Conservation (phyloP, 768 basidiomycete genomes). For the Tephrocybe sp. region DNA sequence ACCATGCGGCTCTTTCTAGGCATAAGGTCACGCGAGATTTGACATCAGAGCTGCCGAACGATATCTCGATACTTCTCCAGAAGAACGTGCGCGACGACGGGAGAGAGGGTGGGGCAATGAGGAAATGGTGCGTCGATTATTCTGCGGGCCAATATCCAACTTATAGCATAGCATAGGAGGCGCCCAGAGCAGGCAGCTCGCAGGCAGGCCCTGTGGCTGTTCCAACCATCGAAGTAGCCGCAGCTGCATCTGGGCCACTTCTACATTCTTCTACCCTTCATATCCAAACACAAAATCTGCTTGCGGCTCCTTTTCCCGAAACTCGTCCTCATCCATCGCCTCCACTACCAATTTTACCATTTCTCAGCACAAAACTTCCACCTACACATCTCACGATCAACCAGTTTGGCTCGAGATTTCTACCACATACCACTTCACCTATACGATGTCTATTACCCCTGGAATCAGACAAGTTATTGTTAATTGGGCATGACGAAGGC, state of each 20-base stretch:
- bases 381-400: slow-evolving; percentile 70
- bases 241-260: slow-evolving; percentile 10
- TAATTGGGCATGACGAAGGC: slow-evolving; percentile 80
- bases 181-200: not conserved
- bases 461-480: slow-evolving; percentile 59
- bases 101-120: slow-evolving; percentile 72
- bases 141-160: not conserved
- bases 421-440: slow-evolving; percentile 74
- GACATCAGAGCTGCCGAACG: slow-evolving; percentile 76
- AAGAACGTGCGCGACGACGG: slow-evolving; percentile 55
- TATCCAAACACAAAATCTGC: slow-evolving; percentile 45
- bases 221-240: slow-evolving; percentile 6
- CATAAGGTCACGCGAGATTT: slow-evolving; percentile 2
- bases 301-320: slow-evolving; percentile 25
- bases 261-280: slow-evolving; percentile 21
- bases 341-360: slow-evolving; percentile 39
- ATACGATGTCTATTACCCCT: slow-evolving; percentile 79
- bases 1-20: slow-evolving; percentile 1
- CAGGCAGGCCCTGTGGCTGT: slow-evolving; percentile 4
- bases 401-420: slow-evolving; percentile 82
- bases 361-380: slow-evolving; percentile 47
- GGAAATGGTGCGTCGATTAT: slow-evolving; percentile 21
- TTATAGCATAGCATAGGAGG: not conserved
- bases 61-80: slow-evolving; percentile 63
- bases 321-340: slow-evolving; percentile 26